Evolutionary conservation across 2,329 filamentous ascomycete species (phyloP), one percentile per base, ranked within the genome.

Genomic region (Cladosporium sp.): DNA sequence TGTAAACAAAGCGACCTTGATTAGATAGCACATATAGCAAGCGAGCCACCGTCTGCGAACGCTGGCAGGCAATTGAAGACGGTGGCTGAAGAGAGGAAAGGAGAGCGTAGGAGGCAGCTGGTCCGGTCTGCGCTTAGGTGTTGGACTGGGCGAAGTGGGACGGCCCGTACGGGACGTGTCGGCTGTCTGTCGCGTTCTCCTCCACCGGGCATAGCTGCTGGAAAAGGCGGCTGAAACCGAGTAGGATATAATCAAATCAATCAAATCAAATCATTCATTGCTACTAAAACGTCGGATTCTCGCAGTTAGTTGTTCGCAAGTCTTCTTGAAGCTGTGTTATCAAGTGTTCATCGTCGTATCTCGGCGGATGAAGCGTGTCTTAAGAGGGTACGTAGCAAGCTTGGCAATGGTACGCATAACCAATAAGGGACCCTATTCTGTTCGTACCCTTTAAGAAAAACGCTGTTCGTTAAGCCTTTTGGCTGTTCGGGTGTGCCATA

Each of bases 121-220:
- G 40, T 42, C 18, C 14, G 40, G 40, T 42, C 18, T 4, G 40
- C 40, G 9, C 18, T 19, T 19, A 2, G 40, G 40, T 19, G 40
- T 42, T 4, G 19, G 40, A 19, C 40, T 2, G 40, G 40, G 40
- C 40, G 40, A 42, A 42, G 40, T 42, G 40, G 40, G 40, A 19
- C 40, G 40, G 40, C 40, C 40, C 40, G 40, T 42, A 19, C 40
- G 40, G 40, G 40, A 42, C 40, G 40, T 19, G 40, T 42, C 40
- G 40, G 40, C 40, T 42, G 40, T 42, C 40, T 42, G 40, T 4
- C 40, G 16, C 14, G 40, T 4, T 42, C 40, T 42, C 40, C 40
- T 42, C 40, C 40, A 42, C 40, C 40, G 40, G 40, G 40, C 40
- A 42, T 42, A 42, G 40, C 40, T 42, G 40, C 40, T 42, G 40